Conservation (phyloP, 352 stramenopile species). For the Aphanomyces cochlioides region DNA sequence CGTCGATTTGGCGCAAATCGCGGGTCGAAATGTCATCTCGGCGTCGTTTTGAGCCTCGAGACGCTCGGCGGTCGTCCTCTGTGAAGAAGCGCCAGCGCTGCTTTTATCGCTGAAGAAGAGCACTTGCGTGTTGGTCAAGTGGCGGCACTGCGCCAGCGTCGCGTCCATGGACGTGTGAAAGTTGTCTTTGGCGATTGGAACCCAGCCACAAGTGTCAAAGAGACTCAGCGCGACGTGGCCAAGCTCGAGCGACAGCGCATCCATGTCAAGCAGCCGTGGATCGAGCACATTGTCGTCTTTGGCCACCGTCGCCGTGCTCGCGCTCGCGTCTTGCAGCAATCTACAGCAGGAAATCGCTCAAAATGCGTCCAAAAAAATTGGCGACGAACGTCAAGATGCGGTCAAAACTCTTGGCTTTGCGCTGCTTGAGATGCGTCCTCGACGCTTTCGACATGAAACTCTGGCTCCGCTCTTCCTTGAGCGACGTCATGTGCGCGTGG, state of each 20-base stretch:
- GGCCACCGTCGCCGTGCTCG: background rate
- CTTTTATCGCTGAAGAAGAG: conserved; percentile 56
- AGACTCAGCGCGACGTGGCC: conserved; percentile 53
- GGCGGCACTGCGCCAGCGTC: conserved; percentile 54
- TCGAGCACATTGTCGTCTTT: conserved; percentile 31
- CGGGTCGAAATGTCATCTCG: conserved; percentile 64
- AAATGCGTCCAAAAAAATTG: background rate
- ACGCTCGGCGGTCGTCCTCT: conserved; percentile 25
- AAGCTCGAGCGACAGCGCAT: conserved; percentile 51
- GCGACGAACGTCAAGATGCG: conserved; percentile 46
- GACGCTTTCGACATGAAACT: conserved; percentile 60
- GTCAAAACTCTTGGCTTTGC: conserved; percentile 58
- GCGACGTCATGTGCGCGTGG: conserved; percentile 44
- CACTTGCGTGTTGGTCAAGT: conserved; percentile 67
- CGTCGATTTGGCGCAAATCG: conserved; percentile 68
- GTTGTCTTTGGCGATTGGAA: conserved; percentile 39
- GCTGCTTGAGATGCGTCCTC: conserved; percentile 45
- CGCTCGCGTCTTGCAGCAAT: background rate
- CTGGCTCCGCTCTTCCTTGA: conserved; percentile 46
- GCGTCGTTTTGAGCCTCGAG: conserved; percentile 37
- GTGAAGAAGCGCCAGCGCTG: too few relatives aligned
- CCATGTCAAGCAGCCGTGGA: conserved; percentile 41
- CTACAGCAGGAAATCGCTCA: background rate
- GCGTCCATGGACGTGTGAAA: conserved; percentile 62
- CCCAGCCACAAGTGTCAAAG: conserved; percentile 57